Evolutionary conservation across 1,139 yeast genomes (phyloP).

Genomic region (Meyerozyma smithsonii): DNA sequence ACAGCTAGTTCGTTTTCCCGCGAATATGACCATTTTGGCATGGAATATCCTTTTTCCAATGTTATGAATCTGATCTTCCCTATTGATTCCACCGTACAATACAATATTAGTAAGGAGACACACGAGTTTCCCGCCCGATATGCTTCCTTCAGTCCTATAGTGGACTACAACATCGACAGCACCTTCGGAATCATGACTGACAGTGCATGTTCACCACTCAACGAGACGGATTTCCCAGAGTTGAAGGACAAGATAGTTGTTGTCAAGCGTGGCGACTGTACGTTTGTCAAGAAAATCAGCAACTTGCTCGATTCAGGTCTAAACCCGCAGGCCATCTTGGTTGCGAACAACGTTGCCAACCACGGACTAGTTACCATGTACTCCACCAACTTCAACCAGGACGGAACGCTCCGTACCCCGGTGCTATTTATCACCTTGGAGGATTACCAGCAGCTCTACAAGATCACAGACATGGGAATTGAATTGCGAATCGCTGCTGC

Average conservation of each 20-base stretch:
- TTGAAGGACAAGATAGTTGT: conserved; percentile 25
- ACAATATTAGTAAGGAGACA: conserved; percentile 20
- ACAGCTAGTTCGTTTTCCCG: neutral
- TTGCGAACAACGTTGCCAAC: conserved; percentile 40
- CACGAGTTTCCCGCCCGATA: conserved; percentile 32
- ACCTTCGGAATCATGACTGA: conserved; percentile 24
- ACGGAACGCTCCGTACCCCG: conserved; percentile 30
- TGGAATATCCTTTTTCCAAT: conserved; percentile 34
- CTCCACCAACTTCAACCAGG: conserved; percentile 35
- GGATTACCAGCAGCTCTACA: conserved; percentile 23
- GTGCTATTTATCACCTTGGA: conserved; percentile 38
- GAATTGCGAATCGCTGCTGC: conserved; percentile 27
- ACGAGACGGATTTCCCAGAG: conserved; percentile 11
- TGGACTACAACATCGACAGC: conserved; percentile 21
- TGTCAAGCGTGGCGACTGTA: conserved; percentile 39
- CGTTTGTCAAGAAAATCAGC: conserved; percentile 37
- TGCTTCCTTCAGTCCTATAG: conserved; percentile 40
- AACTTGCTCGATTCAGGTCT: conserved; percentile 26
- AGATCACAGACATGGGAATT: conserved; percentile 10
- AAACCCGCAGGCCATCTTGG: conserved; percentile 29
- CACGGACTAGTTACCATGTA: conserved; percentile 42
- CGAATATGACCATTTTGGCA: conserved; percentile 14
- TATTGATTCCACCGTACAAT: conserved; percentile 31
- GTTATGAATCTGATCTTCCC: conserved; percentile 42
- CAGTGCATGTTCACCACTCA: conserved; percentile 24